These are phyloP conservation scores for Salix purpurea DNA, from an alignment of 345 rosid genomes.

Conservation along the genomic window DNA sequence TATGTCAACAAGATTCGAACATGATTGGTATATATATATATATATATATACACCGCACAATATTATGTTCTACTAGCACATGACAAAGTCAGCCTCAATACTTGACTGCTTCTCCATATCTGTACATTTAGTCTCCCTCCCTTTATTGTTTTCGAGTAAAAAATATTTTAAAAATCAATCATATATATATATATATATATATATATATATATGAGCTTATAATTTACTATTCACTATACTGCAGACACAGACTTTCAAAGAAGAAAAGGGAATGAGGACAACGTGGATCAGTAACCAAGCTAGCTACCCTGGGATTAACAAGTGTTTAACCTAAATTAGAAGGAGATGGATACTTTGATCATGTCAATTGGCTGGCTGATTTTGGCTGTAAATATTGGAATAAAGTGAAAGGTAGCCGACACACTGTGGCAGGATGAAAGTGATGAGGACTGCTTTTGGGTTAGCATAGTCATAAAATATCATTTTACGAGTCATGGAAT, in stretches of 20 bases:
- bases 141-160: no score
- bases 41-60: no score
- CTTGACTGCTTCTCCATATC: no score
- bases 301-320: neutral
- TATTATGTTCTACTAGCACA: neutral
- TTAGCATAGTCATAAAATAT: neutral
- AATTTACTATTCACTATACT: neutral
- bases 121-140: no score
- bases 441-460: slow-evolving; percentile 16
- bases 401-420: slow-evolving; percentile 51
- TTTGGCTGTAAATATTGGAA: slow-evolving; percentile 23
- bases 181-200: no score
- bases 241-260: neutral
- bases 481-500: slow-evolving; percentile 15
- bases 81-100: no score
- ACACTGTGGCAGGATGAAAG: slow-evolving; percentile 30
- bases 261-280: neutral
- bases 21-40: no score
- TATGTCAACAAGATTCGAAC: no score
- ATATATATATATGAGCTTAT: no score
- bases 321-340: neutral
- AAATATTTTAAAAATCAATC: no score
- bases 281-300: neutral
- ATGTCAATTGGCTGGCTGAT: neutral
- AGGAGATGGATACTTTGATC: neutral